Base-by-base conservation (phyloP, 2,329 filamentous ascomycete genomes). In the Trichoderma pleuroti region DNA sequence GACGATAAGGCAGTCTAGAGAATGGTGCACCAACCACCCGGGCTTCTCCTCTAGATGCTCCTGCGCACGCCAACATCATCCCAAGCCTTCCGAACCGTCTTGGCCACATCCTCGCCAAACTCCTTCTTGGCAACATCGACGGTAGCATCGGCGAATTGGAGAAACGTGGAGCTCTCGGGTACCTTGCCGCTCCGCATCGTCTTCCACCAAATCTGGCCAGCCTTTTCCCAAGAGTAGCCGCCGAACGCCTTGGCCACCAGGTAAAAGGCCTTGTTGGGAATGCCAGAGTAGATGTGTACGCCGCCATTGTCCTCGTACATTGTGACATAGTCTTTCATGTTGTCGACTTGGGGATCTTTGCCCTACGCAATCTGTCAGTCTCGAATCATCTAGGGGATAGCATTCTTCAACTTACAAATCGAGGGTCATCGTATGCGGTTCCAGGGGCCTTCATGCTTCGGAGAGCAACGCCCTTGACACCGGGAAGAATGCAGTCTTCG, bases 191-290 rank as follows among this genome's bases (percentile, higher is more conserved):
- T 83, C 21, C 75, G 80, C 81, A 86, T 80, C 0, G 84, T 78
- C 74, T 82, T 81, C 84, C 85, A 86, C 85, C 84, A 86, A 70
- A 86, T 84, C 73, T 84, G 81, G 14, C 85, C 85, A 10, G 84
- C 84, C 77, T 85, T 86, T 74, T 86, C 85, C 84, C 83, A 88
- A 5, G 84, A 83, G 75, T 83, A 85, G 6, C 86, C 86, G 16
- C 85, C 86, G 73, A 88, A 82, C 2, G 78, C 81, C 5, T 80
- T 76, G 2, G 85, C 78, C 12, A 78, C 81, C 11, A 86, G 81
- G 74, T 86, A 86, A 73, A 89, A 89, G 3, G 86, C 86, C 72
- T 83, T 82, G 78, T 88, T 89, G 3, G 86, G 86, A 57, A 89
- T 88, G 7, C 86, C 86, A 7, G 85, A 87, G 77, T 83, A 86